Evolutionary conservation across 2,329 filamentous ascomycete species (phyloP), one percentile per base, ranked within the genome.

Genomic region (Alternaria burnsii): DNA sequence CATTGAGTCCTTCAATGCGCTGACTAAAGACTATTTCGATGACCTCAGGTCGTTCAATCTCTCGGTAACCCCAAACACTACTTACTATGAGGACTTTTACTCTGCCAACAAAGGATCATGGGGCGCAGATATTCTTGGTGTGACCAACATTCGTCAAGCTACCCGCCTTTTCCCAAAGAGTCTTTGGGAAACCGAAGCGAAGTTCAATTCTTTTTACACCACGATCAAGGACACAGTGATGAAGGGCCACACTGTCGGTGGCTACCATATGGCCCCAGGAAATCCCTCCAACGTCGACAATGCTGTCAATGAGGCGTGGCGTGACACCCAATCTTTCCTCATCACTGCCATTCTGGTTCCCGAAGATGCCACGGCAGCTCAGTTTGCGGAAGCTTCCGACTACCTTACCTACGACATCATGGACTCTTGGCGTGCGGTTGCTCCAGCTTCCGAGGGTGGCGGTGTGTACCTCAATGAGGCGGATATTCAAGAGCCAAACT

Each of bases 101-200:
- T 54, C 60, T 3, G 67, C 68, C 3, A 67, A 70, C 54, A 48
- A 70, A 24, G 59, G 46, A 18, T 67, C 67, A 26, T 72, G 66
- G 41, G 68, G 66, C 30, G 59, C 61, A 14, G 58, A 64, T 69
- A 73, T 62, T 67, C 76, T 74, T 62, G 79, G 84, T 32, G 56
- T 57, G n/a, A 59, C 56, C 1, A 48, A 26, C 50, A 54, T 59
- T 24, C 56, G 56, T 24, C 56, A 59, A 55, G 56, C 56, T 20
- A 59, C 56, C 6, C 65, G 69, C 22, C 65, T 69, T 22, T 60
- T 72, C 40, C 68, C 68, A 12, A 64, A 63, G 16, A 62, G 55
- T 3, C 61, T 67, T 14, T 71, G 67, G 66, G 60, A 60, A 20
- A 63, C 62, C 28, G 46, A 55, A 3, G 65, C 54, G 7, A 68